A percentile compares a stretch with the other conserved stretches of the same genome.
Evolutionary conservation across 225 moss, liverwort and hornwort species (phyloP).

Genomic region (Pseudisothecium myosuroides): DNA sequence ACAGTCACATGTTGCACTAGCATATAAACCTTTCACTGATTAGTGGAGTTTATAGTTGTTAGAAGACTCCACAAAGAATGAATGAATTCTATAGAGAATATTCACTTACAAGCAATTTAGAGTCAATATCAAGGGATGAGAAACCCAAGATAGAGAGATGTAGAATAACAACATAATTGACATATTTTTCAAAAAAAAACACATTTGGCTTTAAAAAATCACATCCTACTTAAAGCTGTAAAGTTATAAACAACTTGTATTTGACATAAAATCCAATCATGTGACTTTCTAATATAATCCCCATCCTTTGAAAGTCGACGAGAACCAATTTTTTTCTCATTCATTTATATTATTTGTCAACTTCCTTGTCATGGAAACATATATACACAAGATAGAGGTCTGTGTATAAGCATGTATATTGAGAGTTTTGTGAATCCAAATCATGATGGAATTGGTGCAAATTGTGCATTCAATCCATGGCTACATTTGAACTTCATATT

Average conservation of each 20-base stretch:
- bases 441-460: not conserved
- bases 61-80: not conserved
- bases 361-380: not conserved
- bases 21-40: too few species aligned
- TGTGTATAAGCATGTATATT: not conserved
- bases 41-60: rapidly evolving
- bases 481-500: not conserved
- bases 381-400: rapidly evolving
- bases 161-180: not conserved
- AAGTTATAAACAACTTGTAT: not conserved
- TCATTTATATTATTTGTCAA: not conserved
- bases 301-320: not conserved
- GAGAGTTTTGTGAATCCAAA: not conserved
- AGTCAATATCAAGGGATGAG: not conserved
- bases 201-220: not conserved
- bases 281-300: not conserved
- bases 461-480: rapidly evolving
- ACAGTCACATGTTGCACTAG: not conserved
- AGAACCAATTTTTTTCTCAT: not conserved
- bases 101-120: not conserved
- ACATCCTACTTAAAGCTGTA: not conserved
- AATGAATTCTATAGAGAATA: not conserved
- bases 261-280: not conserved
- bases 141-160: not conserved
- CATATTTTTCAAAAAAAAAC: not conserved